Conservation (phyloP, 1,284 basidiomycete genomes). For the Farysia itapuensis region DNA sequence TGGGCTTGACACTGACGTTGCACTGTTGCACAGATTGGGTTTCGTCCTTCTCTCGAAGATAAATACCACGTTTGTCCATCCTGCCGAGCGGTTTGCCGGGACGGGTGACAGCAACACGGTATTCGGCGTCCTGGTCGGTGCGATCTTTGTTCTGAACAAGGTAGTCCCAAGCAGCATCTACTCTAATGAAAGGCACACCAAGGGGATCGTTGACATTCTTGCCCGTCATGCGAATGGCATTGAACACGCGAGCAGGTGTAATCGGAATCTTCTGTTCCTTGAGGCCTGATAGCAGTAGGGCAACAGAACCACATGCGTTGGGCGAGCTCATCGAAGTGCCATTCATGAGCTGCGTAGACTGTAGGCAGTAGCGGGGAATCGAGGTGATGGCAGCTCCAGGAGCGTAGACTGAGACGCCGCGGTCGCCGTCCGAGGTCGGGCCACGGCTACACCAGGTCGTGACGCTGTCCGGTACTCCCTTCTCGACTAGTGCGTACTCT, state of each 20-base stretch:
- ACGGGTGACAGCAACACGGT: conserved; percentile 51
- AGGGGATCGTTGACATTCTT: conserved; percentile 59
- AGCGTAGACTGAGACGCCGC: conserved; percentile 57
- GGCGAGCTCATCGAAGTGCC: conserved; percentile 60
- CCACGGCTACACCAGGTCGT: conserved; percentile 61
- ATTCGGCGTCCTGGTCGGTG: conserved; percentile 56
- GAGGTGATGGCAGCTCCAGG: conserved; percentile 60
- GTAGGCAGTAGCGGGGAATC: conserved; percentile 59
- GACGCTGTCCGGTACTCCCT: conserved; percentile 52
- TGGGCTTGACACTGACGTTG: conserved; percentile 52
- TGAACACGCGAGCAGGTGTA: conserved; percentile 56
- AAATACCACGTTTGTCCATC: conserved; percentile 55
- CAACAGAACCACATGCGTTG: conserved; percentile 57
- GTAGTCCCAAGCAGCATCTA: conserved; percentile 59
- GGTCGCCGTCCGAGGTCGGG: conserved; percentile 56
- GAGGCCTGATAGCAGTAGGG: conserved; percentile 56
- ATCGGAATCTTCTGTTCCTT: conserved; percentile 56
- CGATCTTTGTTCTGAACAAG: conserved; percentile 52
- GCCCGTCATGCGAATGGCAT: conserved; percentile 55
- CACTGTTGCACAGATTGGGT: conserved; percentile 51
- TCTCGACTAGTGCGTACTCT: conserved; percentile 59
- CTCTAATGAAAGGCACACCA: conserved; percentile 58
- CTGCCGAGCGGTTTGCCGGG: conserved; percentile 50
- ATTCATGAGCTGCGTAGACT: conserved; percentile 58
- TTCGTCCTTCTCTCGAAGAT: conserved; percentile 56